A percentile compares a stretch with the other conserved stretches of the same genome.
Evolutionary conservation across 1,139 yeast genomes (phyloP).

Genomic region (Hemisphaericaspora xylanilytica): DNA sequence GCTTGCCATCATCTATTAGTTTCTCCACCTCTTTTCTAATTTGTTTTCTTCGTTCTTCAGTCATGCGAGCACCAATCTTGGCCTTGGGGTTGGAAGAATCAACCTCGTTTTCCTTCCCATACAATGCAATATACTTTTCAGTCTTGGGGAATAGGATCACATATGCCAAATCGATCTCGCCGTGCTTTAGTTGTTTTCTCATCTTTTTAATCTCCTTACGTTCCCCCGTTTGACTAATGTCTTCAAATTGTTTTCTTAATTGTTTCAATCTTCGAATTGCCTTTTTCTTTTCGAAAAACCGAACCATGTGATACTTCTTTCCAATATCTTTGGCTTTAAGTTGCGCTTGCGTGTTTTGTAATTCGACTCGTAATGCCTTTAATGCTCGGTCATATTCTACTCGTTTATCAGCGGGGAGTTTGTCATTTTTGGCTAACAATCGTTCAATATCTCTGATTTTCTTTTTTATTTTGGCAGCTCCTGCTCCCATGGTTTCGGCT

Average conservation of each 20-base stretch:
- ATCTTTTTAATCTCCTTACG: conserved; percentile 54
- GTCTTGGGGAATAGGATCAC: conserved; percentile 74
- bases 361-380: conserved; percentile 66
- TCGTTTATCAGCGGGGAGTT: conserved; percentile 71
- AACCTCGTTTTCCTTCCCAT: conserved; percentile 38
- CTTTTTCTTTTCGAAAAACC: conserved; percentile 89
- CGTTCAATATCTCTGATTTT: conserved; percentile 86
- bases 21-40: conserved; percentile 52
- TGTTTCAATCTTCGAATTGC: conserved; percentile 73
- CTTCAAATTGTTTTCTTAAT: conserved; percentile 49
- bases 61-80: conserved; percentile 43
- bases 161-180: conserved; percentile 74
- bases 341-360: conserved; percentile 51
- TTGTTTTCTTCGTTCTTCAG: conserved; percentile 49
- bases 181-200: conserved; percentile 51
- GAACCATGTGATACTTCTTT: conserved; percentile 89
- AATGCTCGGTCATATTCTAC: conserved; percentile 85
- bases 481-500: conserved; percentile 33
- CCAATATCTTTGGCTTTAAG: conserved; percentile 57
- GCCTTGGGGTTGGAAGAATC: conserved; percentile 34
- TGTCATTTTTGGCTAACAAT: conserved; percentile 52
- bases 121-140: conserved; percentile 78
- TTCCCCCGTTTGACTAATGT: conserved; percentile 37
- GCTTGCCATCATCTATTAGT: conserved; percentile 46
- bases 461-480: conserved; percentile 63